A percentile compares a stretch with the other conserved stretches of the same genome.
Conservation (phyloP, 192 early-diverging fungal species). For the Podila horticola region DNA sequence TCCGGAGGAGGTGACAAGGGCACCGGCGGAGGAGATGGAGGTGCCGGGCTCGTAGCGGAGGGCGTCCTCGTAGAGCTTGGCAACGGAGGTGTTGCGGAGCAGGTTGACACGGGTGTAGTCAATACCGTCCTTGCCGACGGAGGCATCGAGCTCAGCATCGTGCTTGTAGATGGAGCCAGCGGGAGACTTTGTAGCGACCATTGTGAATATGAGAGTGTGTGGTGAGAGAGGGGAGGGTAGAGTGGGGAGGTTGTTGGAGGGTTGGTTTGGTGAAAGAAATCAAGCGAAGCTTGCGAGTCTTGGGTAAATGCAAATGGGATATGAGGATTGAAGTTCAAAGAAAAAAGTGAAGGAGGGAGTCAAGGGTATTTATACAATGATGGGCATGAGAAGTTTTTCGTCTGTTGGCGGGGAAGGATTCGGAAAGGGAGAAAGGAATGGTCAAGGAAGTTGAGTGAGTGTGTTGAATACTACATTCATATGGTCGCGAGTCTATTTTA, state of each 20-base stretch:
- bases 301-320: neutral
- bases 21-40: constrained; percentile 90
- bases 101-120: constrained; percentile 86
- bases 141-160: constrained; percentile 41
- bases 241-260: constrained; percentile 23
- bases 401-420: too few species aligned
- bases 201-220: constrained; percentile 5
- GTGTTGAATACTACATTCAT: neutral
- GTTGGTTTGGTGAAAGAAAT: neutral
- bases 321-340: constrained; percentile 8
- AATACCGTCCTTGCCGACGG: constrained; percentile 73
- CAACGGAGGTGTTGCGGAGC: constrained; percentile 85
- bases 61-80: constrained; percentile 94
- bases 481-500: neutral
- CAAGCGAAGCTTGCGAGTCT: neutral
- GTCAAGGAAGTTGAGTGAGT: constrained; percentile 1
- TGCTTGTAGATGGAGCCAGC: constrained; percentile 44
- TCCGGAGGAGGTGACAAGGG: constrained; percentile 91
- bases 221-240: neutral
- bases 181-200: constrained; percentile 38
- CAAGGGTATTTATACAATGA: constrained; percentile 20
- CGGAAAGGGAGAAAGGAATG: neutral
- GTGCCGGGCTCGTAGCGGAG: constrained; percentile 87
- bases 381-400: too few species aligned
- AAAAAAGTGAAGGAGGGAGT: constrained; percentile 2